These are phyloP conservation scores for Wickerhamomyces sp. DNA, from an alignment of 1,139 yeast genomes.

Conservation along the genomic window DNA sequence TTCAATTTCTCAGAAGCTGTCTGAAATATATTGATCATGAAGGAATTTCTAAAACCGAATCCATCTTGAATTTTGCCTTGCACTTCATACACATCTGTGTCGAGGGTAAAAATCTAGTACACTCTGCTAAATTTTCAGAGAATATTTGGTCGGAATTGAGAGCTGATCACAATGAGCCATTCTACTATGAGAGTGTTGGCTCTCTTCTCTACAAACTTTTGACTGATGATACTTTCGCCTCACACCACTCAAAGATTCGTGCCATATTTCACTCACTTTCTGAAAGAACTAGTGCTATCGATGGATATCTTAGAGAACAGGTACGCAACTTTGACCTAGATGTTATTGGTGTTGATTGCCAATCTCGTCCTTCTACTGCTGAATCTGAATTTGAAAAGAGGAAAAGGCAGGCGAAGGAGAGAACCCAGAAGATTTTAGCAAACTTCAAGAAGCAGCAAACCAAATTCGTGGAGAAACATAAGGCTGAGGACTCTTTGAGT, in stretches of 20 bases:
- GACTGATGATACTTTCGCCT: slow-evolving; percentile 33
- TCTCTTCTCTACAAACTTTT: slow-evolving; percentile 41
- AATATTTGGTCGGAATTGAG: slow-evolving; percentile 31
- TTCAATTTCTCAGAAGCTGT: slow-evolving; percentile 46
- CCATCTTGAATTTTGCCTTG: slow-evolving; percentile 52
- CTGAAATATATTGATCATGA: slow-evolving; percentile 38
- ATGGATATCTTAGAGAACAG: slow-evolving; percentile 28
- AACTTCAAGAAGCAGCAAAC: slow-evolving; percentile 76
- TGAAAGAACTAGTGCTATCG: slow-evolving; percentile 23
- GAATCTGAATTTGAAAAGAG: slow-evolving; percentile 49
- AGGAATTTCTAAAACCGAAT: slow-evolving; percentile 43
- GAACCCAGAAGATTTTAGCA: slow-evolving; percentile 70
- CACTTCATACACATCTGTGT: slow-evolving; percentile 61
- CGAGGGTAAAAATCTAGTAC: slow-evolving; percentile 21
- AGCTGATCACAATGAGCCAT: slow-evolving; percentile 34
- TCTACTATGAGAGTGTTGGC: slow-evolving; percentile 38
- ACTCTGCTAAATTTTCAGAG: slow-evolving; percentile 15
- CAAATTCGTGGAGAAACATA: slow-evolving; percentile 54
- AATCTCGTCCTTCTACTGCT: slow-evolving; percentile 14
- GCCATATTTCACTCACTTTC: slow-evolving; percentile 43
- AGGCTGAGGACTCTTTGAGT: slow-evolving; percentile 28
- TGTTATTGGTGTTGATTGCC: slow-evolving; percentile 17
- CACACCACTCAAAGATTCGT: slow-evolving; percentile 48
- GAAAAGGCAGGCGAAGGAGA: slow-evolving; percentile 63
- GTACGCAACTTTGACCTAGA: slow-evolving; percentile 27